These are phyloP conservation scores for Botryosphaeria agaves DNA, from an alignment of 2,329 filamentous ascomycete genomes.

Conservation along the genomic window DNA sequence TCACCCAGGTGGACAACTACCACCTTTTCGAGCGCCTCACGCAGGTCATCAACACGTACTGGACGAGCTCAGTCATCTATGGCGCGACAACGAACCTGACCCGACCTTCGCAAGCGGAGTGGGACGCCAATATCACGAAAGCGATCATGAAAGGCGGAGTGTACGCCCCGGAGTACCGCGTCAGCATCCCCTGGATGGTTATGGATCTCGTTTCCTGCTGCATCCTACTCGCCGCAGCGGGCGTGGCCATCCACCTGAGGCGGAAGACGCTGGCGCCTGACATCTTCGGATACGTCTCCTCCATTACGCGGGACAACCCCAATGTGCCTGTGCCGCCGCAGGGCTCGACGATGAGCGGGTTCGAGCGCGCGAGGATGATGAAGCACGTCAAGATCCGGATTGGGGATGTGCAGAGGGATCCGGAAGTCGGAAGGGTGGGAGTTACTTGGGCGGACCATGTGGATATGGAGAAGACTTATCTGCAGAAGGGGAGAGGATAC, in stretches of 20 bases:
- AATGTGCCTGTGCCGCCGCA: neutral
- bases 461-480: no score
- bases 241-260: neutral
- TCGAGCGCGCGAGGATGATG: neutral
- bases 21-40: neutral
- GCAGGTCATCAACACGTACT: conserved; percentile 1
- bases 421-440: neutral
- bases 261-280: neutral
- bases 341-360: neutral
- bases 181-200: neutral
- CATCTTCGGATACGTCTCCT: conserved; percentile 1
- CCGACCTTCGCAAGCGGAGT: no score
- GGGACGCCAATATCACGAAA: no score
- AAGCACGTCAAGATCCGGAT: neutral
- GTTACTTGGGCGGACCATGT: no score
- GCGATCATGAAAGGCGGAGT: neutral
- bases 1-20: neutral
- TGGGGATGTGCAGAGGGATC: neutral
- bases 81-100: neutral
- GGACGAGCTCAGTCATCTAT: neutral
- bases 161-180: neutral
- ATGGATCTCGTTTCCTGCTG: neutral
- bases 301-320: conserved; percentile 1
- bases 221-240: neutral
- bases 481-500: no score